phyloP scores from a whole-genome alignment of 305 asterid species.

The Fraxinus dipetala region DNA sequence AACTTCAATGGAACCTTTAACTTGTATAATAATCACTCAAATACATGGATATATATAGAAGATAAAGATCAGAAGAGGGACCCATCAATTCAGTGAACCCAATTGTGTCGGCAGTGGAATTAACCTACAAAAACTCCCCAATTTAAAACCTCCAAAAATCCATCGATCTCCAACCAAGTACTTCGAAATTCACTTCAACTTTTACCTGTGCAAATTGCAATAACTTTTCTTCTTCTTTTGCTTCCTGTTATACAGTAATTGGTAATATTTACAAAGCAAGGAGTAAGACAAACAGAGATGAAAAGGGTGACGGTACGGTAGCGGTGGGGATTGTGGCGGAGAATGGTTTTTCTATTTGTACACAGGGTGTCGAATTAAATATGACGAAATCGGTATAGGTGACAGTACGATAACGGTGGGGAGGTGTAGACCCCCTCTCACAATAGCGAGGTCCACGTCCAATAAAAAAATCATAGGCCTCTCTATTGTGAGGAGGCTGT shows the following conservation, averaged over 20 bases:
- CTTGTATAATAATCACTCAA: too few species aligned
- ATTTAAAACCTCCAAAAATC: neutral
- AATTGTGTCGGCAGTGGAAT: too few species aligned
- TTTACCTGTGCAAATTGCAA: neutral
- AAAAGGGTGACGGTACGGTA: neutral
- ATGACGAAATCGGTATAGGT: neutral
- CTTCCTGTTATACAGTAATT: neutral
- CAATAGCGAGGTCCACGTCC: too few species aligned
- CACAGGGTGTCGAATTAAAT: neutral
- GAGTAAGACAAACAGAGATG: neutral
- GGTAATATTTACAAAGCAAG: neutral
- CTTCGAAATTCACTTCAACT: neutral
- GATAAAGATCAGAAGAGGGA: too few species aligned
- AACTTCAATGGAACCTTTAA: too few species aligned
- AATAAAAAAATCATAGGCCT: too few species aligned
- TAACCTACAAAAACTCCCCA: neutral
- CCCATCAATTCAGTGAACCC: too few species aligned
- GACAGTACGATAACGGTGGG: neutral
- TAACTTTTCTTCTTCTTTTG: neutral
- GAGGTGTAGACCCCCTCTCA: too few species aligned
- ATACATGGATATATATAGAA: too few species aligned
- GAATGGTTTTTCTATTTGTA: too few species aligned
- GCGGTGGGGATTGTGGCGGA: too few species aligned
- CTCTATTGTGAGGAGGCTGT: too few species aligned
- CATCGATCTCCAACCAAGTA: neutral